phyloP scores from a whole-genome alignment of 1,284 basidiomycete genomes.

The Ustilago cynodontis region DNA sequence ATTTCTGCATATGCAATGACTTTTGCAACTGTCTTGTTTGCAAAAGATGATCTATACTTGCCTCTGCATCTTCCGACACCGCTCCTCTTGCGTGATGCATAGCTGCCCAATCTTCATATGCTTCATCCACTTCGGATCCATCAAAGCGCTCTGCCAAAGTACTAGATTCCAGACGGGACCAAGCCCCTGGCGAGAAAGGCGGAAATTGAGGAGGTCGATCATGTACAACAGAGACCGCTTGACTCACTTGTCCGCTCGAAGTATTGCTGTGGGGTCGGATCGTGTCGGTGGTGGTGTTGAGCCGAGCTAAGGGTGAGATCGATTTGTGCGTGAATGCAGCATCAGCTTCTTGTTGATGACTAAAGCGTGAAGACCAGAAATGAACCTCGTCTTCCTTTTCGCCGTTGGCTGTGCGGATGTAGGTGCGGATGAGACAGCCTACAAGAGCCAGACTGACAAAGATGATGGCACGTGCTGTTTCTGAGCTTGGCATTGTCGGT shows the following conservation, averaged over 20 bases:
- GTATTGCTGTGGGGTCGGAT: slow-evolving; percentile 30
- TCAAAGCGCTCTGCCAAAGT: neutral
- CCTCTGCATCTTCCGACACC: slow-evolving; percentile 35
- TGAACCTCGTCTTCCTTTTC: slow-evolving; percentile 48
- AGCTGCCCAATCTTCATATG: slow-evolving; percentile 49
- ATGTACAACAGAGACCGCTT: slow-evolving; percentile 37
- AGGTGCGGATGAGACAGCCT: slow-evolving; percentile 48
- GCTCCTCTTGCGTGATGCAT: slow-evolving; percentile 48
- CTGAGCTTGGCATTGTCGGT: slow-evolving; percentile 38
- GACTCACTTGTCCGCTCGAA: slow-evolving; percentile 46
- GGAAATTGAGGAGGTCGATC: slow-evolving; percentile 40
- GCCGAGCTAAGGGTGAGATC: neutral
- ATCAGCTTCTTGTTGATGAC: slow-evolving; percentile 11
- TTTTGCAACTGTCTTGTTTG: slow-evolving; percentile 30
- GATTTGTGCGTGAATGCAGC: neutral
- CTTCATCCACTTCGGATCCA: slow-evolving; percentile 30
- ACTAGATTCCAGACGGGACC: neutral
- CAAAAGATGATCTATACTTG: slow-evolving; percentile 34
- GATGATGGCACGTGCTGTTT: slow-evolving; percentile 34
- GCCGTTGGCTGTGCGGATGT: slow-evolving; percentile 49
- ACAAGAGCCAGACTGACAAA: slow-evolving; percentile 39
- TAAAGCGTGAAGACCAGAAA: slow-evolving; percentile 44
- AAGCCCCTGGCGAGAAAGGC: slow-evolving; percentile 20
- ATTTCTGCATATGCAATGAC: slow-evolving; percentile 16
- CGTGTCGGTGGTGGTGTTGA: neutral